These are phyloP conservation scores for Dryadomyces quercivorus DNA, from an alignment of 2,329 filamentous ascomycete genomes.

Conservation along the genomic window DNA sequence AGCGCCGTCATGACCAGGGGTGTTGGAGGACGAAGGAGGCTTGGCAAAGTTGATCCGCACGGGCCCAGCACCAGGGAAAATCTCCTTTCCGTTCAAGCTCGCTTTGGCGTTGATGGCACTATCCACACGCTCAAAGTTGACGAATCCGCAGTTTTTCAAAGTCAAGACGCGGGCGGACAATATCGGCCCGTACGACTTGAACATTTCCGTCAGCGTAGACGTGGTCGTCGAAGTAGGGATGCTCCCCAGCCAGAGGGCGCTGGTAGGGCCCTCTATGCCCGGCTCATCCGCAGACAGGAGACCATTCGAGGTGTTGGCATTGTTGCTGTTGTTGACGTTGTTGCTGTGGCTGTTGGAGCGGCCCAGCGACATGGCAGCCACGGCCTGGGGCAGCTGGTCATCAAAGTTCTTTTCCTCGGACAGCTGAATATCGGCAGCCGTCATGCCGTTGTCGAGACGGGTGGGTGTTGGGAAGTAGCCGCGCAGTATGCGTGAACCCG, in stretches of 20 bases:
- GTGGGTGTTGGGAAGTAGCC: conserved; percentile 64
- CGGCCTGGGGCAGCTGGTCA: conserved; percentile 60
- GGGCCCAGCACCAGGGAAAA: conserved; percentile 91
- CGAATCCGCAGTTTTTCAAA: conserved; percentile 97
- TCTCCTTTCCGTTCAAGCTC: conserved; percentile 89
- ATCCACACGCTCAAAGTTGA: conserved; percentile 89
- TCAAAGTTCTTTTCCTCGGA: conserved; percentile 69
- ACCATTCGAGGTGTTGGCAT: conserved; percentile 34
- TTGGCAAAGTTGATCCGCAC: conserved; percentile 97
- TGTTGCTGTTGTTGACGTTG: conserved; percentile 28
- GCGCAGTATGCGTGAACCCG: conserved; percentile 51
- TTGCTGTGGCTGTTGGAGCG: conserved; percentile 54
- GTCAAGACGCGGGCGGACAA: conserved; percentile 86
- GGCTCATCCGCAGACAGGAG: conserved; percentile 64
- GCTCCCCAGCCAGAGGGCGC: conserved; percentile 92
- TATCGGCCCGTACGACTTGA: conserved; percentile 84
- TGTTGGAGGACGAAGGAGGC: conserved; percentile 79
- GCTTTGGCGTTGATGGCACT: conserved; percentile 83
- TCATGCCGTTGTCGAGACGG: conserved; percentile 64
- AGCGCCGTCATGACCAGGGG: conserved; percentile 76
- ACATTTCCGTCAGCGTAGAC: conserved; percentile 88
- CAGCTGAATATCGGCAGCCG: conserved; percentile 61
- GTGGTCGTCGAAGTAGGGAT: conserved; percentile 96
- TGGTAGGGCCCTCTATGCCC: conserved; percentile 77
- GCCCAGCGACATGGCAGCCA: conserved; percentile 67